Evolutionary conservation across 2,329 filamentous ascomycete genomes (phyloP).

Genomic region (Leptosphaerulina australis): DNA sequence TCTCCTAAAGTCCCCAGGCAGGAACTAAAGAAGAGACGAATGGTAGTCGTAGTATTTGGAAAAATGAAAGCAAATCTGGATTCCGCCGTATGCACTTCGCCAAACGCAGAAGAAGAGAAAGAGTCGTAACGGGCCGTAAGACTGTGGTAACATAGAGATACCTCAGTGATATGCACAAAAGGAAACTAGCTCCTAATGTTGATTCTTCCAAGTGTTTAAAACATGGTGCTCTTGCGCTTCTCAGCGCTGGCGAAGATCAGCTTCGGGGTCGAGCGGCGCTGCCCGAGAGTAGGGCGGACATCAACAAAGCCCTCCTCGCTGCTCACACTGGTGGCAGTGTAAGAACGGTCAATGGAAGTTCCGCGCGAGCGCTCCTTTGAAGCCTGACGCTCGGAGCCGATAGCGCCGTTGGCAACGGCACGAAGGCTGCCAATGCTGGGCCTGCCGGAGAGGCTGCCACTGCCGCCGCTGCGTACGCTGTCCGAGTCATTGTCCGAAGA

Average conservation of each 20-base stretch:
- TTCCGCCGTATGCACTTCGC: constrained; percentile 33
- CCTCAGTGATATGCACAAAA: constrained; percentile 47
- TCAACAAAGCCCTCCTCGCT: constrained; percentile 66
- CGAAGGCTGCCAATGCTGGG: constrained; percentile 75
- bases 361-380: constrained; percentile 48
- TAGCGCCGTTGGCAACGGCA: constrained; percentile 80
- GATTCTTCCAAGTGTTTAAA: constrained; percentile 51
- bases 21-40: constrained; percentile 39
- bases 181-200: constrained; percentile 27
- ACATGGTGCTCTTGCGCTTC: constrained; percentile 80
- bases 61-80: constrained; percentile 27
- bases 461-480: constrained; percentile 65
- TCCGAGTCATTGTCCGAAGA: constrained; percentile 68
- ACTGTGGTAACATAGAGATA: constrained; percentile 32
- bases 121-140: constrained; percentile 49
- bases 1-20: constrained; percentile 23
- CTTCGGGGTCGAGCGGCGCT: constrained; percentile 81
- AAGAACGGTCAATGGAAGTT: constrained; percentile 50
- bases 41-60: constrained; percentile 35
- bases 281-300: constrained; percentile 59
- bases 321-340: constrained; percentile 68
- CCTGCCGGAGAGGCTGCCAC: constrained; percentile 80
- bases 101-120: constrained; percentile 35
- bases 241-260: constrained; percentile 86
- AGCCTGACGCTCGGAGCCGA: constrained; percentile 82